Conservation (phyloP, 2,329 filamentous ascomycete species). For the Ascochyta fabae region DNA sequence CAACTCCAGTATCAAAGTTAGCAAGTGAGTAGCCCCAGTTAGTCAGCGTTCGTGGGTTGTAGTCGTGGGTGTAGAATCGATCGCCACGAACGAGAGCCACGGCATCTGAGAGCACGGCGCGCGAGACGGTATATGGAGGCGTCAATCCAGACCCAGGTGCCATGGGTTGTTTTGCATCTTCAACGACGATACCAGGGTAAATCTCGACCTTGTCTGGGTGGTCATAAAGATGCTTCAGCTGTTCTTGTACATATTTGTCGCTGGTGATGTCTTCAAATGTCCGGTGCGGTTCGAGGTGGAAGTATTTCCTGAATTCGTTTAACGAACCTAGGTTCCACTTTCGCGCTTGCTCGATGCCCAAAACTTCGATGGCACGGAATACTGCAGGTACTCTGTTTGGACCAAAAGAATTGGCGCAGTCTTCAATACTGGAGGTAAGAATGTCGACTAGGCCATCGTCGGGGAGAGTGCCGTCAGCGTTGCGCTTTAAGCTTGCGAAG, state of each 20-base stretch:
- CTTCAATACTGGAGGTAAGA: conserved; percentile 72
- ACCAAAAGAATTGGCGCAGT: conserved; percentile 68
- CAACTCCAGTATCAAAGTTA: conserved; percentile 73
- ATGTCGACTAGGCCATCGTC: conserved; percentile 80
- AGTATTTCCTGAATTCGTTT: conserved; percentile 86
- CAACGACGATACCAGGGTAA: conserved; percentile 78
- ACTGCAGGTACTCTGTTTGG: conserved; percentile 74
- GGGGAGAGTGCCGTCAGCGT: conserved; percentile 70
- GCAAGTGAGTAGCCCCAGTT: conserved; percentile 84
- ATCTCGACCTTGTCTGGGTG: conserved; percentile 82
- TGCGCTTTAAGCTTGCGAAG: conserved; percentile 71
- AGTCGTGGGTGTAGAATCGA: conserved; percentile 80
- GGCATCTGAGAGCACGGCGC: conserved; percentile 78
- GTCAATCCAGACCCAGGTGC: conserved; percentile 72
- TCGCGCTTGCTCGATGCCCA: conserved; percentile 79
- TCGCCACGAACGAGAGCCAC: conserved; percentile 81
- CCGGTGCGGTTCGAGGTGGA: conserved; percentile 75
- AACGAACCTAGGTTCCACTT: conserved; percentile 79
- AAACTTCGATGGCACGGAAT: conserved; percentile 77
- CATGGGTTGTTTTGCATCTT: conserved; percentile 76
- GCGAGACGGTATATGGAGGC: conserved; percentile 77
- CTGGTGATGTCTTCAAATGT: conserved; percentile 85
- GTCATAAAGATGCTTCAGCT: conserved; percentile 67
- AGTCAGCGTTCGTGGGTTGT: conserved; percentile 71
- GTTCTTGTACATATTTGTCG: conserved; percentile 71